These are phyloP conservation scores for Bromus sterilis DNA, from an alignment of 176 grass and related monocot species.

Conservation along the genomic window DNA sequence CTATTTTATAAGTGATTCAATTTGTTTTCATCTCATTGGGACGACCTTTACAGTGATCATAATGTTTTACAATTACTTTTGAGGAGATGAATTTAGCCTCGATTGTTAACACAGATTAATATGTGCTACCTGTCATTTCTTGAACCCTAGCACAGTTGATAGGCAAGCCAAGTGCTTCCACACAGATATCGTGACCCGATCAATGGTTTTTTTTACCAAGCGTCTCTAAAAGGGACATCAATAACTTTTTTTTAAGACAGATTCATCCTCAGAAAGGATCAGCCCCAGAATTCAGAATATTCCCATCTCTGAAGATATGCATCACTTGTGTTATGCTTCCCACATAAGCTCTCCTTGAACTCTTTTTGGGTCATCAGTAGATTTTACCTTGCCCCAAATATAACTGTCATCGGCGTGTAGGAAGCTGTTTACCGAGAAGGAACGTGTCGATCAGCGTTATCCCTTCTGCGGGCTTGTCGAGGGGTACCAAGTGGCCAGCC, in stretches of 20 bases:
- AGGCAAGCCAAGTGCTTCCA: too few species aligned
- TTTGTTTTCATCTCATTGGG: neutral
- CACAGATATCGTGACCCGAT: too few species aligned
- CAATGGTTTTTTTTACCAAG: too few species aligned
- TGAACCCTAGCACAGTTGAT: neutral
- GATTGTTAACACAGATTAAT: neutral
- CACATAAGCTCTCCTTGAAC: neutral
- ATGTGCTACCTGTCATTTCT: neutral
- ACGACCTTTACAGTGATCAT: neutral
- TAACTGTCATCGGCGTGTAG: conserved; percentile 22
- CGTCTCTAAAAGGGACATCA: neutral
- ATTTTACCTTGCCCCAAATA: neutral
- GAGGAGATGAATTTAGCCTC: neutral
- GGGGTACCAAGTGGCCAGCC: conserved; percentile 82
- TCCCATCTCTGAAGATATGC: neutral
- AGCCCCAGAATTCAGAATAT: neutral
- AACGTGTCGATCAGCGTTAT: conserved; percentile 57
- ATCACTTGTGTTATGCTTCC: neutral
- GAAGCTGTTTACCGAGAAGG: conserved; percentile 58
- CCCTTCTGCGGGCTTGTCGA: conserved; percentile 80
- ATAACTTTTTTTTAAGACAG: neutral
- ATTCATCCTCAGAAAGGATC: neutral
- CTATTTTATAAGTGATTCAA: neutral
- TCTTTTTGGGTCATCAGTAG: neutral
- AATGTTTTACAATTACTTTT: neutral